Base-by-base conservation (phyloP, 345 rosid genomes). In the Rhizophora mangle region DNA sequence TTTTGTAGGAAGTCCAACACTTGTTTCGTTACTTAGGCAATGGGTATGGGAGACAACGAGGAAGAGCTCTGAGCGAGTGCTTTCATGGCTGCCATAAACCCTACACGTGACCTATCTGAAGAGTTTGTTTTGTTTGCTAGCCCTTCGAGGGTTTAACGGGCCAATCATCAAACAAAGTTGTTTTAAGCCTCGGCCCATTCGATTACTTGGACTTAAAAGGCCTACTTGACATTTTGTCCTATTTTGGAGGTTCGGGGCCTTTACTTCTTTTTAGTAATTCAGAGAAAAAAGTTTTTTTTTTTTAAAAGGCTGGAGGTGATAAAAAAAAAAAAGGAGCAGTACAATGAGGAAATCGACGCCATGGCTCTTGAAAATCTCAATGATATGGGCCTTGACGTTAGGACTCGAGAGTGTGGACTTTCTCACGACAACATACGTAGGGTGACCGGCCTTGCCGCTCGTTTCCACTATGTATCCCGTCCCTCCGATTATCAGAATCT, bases 401-500 rank as follows among this genome's bases (percentile, higher is more conserved):
- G 62, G 53, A 32, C 36, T 27, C 11, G 63, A 39, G 58, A 70
- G 67, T 37, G 74, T 75, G 34, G 74, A 27, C 5, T 64, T 67
- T 51, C 74, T 69, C 0, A 70, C 49, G 7, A 75, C 62, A 21
- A 20, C 67, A 46, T 8, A 70, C 0, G 71, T 75, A 18, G 70
- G 74, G 46, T 70, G 79, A 21, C 71, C 74, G 13, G 71, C 61
- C 26, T 70, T 70, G 0, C 56, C 79, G 15, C 79, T 75, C 1
- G 74, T 71, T 53, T 65, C 67, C 57, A 36, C 76, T 4, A 59
- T 65, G 66, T 64, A 75, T 0, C 79, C 79, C 7, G 79, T 69
- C 5, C 71, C 74, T 36, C 74, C 79, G 37, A 75, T 51, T 29
- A 74, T 5, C 69, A 69, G 56, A 49, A 68, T 69, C 73, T 69